Base-by-base conservation (phyloP, 257 asterid species). In the Oldenlandia corymbosa region DNA sequence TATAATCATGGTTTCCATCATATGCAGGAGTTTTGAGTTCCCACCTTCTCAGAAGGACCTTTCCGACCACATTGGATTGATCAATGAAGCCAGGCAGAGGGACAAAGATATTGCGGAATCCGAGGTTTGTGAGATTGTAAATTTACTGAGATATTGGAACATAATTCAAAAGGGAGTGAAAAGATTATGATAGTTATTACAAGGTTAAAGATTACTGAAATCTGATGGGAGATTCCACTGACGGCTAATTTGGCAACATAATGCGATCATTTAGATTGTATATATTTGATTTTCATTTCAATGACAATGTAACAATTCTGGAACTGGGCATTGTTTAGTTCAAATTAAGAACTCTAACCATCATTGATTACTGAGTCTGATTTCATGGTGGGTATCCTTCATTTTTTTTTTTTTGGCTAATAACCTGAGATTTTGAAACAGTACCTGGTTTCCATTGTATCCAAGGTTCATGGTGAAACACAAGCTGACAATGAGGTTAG, bases 11-110 rank as follows among this genome's bases (percentile, higher is more conserved):
- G 49, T 58, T n/a, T n/a, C n/a, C n/a, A n/a, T n/a, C n/a, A 46
- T 71, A 58, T 70, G 65, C 59, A 85, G 96, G 72, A 49, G 78
- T n/a, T 80, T 64, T 36, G 87, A 81, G 69, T 77, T 79, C 62
- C 76, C 75, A n/a, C 90, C 90, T 62, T 80, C 76, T 45, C 80
- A 78, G 74, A 78, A 60, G 61, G 91, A 85, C 75, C 87, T 88
- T 5, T 54, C 69, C 53, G 74, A 79, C 67, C 91, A 88, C 75
- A 67, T 88, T 60, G 67, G 72, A 62, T 68, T 78, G 70, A 72
- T 88, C 50, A 65, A 37, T 43, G 84, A 79, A 71, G 81, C 84
- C 69, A 81, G 78, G 27, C 2, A 34, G 60, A 78, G 83, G 79
- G 94, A 81, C 69, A 73, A 70, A 64, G 87, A 78, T 67, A 69